A percentile compares a stretch with the other conserved stretches of the same genome.
These are phyloP conservation scores for Suillus variegatus DNA, from an alignment of 768 basidiomycete species.

Conservation along the genomic window DNA sequence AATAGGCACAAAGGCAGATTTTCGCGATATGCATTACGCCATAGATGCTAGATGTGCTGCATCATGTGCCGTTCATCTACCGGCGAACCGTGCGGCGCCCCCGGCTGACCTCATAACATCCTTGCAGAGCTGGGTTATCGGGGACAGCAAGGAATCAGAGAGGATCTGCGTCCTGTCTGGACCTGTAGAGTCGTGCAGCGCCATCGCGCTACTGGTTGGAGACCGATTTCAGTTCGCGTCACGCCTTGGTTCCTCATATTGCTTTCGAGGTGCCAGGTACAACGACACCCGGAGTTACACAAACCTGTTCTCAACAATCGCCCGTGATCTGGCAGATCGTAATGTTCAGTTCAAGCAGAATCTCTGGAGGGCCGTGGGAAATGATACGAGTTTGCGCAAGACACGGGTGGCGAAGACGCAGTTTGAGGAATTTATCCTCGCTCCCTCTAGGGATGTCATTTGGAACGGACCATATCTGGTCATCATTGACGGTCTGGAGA, in stretches of 20 bases:
- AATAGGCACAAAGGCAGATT: constrained; percentile 13
- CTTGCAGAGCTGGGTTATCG: constrained; percentile 15
- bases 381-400: constrained; percentile 12
- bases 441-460: constrained; percentile 16
- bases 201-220: constrained; percentile 32
- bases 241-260: constrained; percentile 34
- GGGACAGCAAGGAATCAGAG: constrained; percentile 10
- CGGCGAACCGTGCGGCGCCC: neutral
- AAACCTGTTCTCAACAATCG: constrained; percentile 34
- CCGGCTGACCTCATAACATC: neutral
- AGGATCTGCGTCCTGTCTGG: constrained; percentile 30
- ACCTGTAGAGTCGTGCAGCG: constrained; percentile 29
- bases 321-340: constrained; percentile 31
- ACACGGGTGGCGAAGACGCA: constrained; percentile 27
- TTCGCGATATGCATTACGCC: constrained; percentile 22
- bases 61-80: neutral
- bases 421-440: constrained; percentile 22
- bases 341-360: constrained; percentile 24
- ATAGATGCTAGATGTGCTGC: constrained; percentile 19
- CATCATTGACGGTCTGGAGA: constrained; percentile 36
- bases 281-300: constrained; percentile 14
- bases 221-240: constrained; percentile 23
- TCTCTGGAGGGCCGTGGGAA: constrained; percentile 16
- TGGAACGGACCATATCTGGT: constrained; percentile 33
- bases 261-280: constrained; percentile 21